phyloP scores from a whole-genome alignment of 2,329 filamentous ascomycete genomes.

The Metarhizium sp. region DNA sequence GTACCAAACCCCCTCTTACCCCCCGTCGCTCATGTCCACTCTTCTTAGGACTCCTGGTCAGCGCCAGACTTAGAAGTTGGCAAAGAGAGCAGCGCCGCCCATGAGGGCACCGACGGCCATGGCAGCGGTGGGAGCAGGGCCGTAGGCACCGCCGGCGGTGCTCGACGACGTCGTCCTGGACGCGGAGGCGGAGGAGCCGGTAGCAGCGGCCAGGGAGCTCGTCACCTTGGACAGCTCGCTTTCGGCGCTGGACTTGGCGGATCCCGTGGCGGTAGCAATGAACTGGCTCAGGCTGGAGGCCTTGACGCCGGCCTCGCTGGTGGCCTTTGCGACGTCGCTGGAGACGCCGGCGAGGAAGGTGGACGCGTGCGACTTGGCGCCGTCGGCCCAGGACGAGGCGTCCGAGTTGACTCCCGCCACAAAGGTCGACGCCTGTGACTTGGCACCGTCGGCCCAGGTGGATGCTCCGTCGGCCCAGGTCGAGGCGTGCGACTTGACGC shows the following conservation, averaged over 20 bases:
- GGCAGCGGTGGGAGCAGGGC: slow-evolving; percentile 29
- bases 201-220: slow-evolving; percentile 8
- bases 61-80: slow-evolving; percentile 28
- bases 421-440: not conserved
- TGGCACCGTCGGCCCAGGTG: slow-evolving; percentile 2
- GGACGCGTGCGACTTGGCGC: slow-evolving; percentile 6
- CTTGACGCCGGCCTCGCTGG: slow-evolving; percentile 13
- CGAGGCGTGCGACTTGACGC: not conserved
- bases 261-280: slow-evolving; percentile 12
- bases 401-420: not conserved
- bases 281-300: slow-evolving; percentile 15
- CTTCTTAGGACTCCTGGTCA: too few relatives aligned
- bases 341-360: slow-evolving; percentile 5
- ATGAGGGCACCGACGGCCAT: slow-evolving; percentile 36
- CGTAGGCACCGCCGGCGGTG: slow-evolving; percentile 13
- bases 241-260: slow-evolving; percentile 10
- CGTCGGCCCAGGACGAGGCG: not conserved
- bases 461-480: slow-evolving; percentile 3
- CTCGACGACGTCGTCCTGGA: not conserved
- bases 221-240: slow-evolving; percentile 12
- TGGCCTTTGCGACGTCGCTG: slow-evolving; percentile 5
- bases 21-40: too few relatives aligned
- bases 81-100: slow-evolving; percentile 35
- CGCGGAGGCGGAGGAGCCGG: slow-evolving; percentile 9
- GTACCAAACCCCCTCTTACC: too few relatives aligned